Evolutionary conservation across 177 flowering plant species (phyloP), one percentile per base, ranked within the genome.

Genomic region (Vitis hybrid): DNA sequence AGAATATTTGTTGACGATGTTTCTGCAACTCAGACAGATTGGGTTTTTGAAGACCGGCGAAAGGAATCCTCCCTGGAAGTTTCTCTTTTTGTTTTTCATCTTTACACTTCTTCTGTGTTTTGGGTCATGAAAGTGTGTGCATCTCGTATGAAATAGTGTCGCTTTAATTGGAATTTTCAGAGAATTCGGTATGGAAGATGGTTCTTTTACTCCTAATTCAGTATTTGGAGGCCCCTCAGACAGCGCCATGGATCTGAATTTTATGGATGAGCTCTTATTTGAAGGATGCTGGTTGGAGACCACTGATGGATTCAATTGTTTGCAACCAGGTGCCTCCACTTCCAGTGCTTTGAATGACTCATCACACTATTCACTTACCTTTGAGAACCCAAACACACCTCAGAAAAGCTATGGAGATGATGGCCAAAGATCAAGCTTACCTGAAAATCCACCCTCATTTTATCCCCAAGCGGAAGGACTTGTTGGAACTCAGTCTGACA

Each of bases 271-370:
- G 38, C 80, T 88, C 67, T 82, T 88, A 72, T 66, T 69, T 60
- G 90, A 79, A 44, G 95, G 92, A 12, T 88, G 84, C 68, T 88
- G 89, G 92, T 68, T 88, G 66, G 92, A 87, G 77, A 73, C 89
- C 1, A 68, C 84, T 17, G 82, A 82, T 64, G 85, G 76, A 54
- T 81, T 83, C 17, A 80, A 82, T 57, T 78, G 81, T 70, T 63
- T 75, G 59, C 84, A 80, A 64, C 62, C 77, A 1, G 66, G 69
- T 67, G 64, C 78, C 44, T 73, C 79, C 9, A 69, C 64, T 55
- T 68, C 80, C n/a, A 13, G 31, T 64, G 47, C 72, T 18, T 68
- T 71, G 33, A 67, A 64, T 51, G 11, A 24, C 44, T 47, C 77
- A 20, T n/a, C 73, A 8, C 55, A 38, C 49, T 24, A 17, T 59